Evolutionary conservation across 2,329 filamentous ascomycete species (phyloP).

Genomic region (Diaporthe longicolla): DNA sequence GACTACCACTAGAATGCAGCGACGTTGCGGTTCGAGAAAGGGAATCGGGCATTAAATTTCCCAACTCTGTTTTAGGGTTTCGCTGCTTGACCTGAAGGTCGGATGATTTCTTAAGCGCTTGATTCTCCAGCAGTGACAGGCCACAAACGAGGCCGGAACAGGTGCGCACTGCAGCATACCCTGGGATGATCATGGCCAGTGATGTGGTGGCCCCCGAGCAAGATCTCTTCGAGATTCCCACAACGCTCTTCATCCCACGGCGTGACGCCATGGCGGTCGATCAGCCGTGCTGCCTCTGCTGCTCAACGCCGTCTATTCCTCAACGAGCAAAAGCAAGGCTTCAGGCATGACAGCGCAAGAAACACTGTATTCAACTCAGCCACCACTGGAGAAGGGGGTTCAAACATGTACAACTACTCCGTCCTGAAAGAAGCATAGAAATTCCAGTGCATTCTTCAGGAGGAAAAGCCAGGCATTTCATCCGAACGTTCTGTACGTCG

Average conservation of each 20-base stretch:
- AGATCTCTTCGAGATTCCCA: conserved; percentile 19
- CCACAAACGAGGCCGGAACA: not conserved
- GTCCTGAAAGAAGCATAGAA: not conserved
- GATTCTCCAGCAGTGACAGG: conserved; percentile 18
- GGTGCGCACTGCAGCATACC: conserved; percentile 12
- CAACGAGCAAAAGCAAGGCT: not conserved
- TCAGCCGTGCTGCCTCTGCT: conserved; percentile 25
- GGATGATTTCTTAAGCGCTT: conserved; percentile 13
- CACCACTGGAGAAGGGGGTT: not conserved
- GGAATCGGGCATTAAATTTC: conserved; percentile 26
- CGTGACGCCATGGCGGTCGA: conserved; percentile 26
- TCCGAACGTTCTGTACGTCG: conserved; percentile 14
- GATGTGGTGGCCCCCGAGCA: conserved; percentile 5
- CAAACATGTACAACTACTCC: not conserved
- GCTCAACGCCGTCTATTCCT: not conserved
- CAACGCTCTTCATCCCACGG: conserved; percentile 29
- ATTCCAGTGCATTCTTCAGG: conserved; percentile 2
- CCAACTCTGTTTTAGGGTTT: conserved; percentile 24
- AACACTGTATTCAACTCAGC: conserved; percentile 8
- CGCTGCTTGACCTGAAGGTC: conserved; percentile 1
- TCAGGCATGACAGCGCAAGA: not conserved
- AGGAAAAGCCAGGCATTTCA: not conserved
- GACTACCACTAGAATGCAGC: conserved; percentile 28
- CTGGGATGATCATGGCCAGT: conserved; percentile 31
- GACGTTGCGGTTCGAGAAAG: conserved; percentile 29